Evolutionary conservation across 169 alveolate species (phyloP).

Genomic region (Eimeria acervulina): DNA sequence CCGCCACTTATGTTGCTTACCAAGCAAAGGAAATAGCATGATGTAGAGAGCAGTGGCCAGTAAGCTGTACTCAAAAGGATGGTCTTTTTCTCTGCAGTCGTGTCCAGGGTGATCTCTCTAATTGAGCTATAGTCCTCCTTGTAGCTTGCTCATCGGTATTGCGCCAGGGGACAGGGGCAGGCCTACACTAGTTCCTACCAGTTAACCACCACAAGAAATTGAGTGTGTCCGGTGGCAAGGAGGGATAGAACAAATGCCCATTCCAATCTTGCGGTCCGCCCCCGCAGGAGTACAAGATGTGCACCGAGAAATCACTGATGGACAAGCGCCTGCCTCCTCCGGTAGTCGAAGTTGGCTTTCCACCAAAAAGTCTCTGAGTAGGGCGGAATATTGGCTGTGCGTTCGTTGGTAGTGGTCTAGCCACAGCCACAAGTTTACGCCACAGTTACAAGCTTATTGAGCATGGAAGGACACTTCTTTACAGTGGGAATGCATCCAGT

Average conservation of each 20-base stretch:
- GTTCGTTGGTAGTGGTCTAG: neutral
- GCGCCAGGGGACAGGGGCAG: neutral
- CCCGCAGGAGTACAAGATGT: constrained; percentile 17
- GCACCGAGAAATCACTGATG: constrained; percentile 30
- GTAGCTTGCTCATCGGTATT: neutral
- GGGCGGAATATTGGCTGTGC: neutral
- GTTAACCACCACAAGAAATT: neutral
- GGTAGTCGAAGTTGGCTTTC: neutral
- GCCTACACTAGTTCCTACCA: neutral
- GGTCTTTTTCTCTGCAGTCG: neutral
- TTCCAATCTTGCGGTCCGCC: neutral
- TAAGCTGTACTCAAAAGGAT: neutral
- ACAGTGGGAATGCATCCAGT: neutral
- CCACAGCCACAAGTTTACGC: neutral
- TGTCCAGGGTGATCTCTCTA: neutral
- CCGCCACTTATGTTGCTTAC: neutral
- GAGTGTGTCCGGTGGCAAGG: neutral
- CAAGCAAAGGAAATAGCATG: neutral
- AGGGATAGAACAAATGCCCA: neutral
- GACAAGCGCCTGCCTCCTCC: constrained; percentile 59
- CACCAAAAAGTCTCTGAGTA: neutral
- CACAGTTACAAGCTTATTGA: neutral
- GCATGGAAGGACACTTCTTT: neutral
- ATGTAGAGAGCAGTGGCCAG: neutral
- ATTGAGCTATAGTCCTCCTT: too few relatives aligned